Evolutionary conservation across 768 basidiomycete species (phyloP), one percentile per base, ranked within the genome.

Genomic region (Kwoniella sp.): DNA sequence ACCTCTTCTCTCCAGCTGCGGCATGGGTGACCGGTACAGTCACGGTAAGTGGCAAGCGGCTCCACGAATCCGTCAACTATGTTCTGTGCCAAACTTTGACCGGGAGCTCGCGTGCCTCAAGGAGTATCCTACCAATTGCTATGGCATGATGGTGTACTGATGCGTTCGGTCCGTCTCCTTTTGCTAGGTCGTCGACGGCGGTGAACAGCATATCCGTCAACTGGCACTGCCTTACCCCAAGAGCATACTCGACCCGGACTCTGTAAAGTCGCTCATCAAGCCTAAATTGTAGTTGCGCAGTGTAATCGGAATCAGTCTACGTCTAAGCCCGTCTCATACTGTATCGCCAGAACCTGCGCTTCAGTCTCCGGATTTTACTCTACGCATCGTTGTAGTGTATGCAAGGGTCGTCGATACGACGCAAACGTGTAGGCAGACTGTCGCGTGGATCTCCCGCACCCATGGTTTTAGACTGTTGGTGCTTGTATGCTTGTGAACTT

Each of bases 1-100:
- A 91, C 81, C 83, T 94, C 47, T 91, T 93, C 82, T 92, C 90
- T 71, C 86, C 87, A 55, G 90, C 89, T 2, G 90, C 90, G 13
- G 82, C 86, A 5, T 91, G 85, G 78, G 86, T 93, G 63, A 89
- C 89, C 0, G 91, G 91, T 2, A 88, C 89, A 71, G 81, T 89
- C n/a, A 78, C 91, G 37, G 84, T 85, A 60, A 55, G 81, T 77
- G 30, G 0, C n/a, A n/a, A n/a, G n/a, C n/a, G n/a, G 17, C 17
- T 26, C n/a, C n/a, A 23, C 31, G 28, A 22, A 30, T 54, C 57
- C 45, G 30, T 8, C 25, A 30, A n/a, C 23, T 34, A 13, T 13
- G 45, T n/a, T n/a, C n/a, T n/a, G n/a, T n/a, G n/a, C n/a, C n/a
- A n/a, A n/a, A n/a, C n/a, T n/a, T n/a, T n/a, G n/a, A n/a, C n/a